These are phyloP conservation scores for Leishmania arabica DNA, from an alignment of 208 protist species.

Conservation along the genomic window DNA sequence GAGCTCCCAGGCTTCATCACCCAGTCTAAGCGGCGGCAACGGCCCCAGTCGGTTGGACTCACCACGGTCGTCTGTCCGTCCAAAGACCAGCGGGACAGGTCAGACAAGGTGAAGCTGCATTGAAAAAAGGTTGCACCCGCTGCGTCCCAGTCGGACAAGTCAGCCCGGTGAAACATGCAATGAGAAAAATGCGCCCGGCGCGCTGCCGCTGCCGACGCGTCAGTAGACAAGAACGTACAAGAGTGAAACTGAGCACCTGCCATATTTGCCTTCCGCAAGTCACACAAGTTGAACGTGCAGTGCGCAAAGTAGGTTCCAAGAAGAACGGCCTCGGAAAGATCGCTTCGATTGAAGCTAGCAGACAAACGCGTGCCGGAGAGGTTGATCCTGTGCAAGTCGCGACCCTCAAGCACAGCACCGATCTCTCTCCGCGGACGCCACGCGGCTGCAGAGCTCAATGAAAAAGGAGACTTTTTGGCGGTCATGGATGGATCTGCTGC, in stretches of 20 bases:
- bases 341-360: slow-evolving; percentile 71
- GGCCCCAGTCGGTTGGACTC: slow-evolving; percentile 60
- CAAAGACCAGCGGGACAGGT: slow-evolving; percentile 68
- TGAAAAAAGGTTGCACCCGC: slow-evolving; percentile 74
- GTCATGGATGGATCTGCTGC: background rate
- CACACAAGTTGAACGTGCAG: slow-evolving; percentile 70
- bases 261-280: slow-evolving; percentile 38
- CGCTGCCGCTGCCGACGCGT: slow-evolving; percentile 38
- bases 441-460: background rate
- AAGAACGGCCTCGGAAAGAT: slow-evolving; percentile 41
- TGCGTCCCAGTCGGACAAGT: slow-evolving; percentile 70
- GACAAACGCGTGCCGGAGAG: slow-evolving; percentile 54
- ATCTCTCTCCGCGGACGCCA: slow-evolving; percentile 40
- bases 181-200: slow-evolving; percentile 63
- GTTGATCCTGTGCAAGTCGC: slow-evolving; percentile 56
- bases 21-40: slow-evolving; percentile 68
- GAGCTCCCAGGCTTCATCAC: slow-evolving; percentile 17
- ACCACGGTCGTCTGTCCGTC: slow-evolving; percentile 72
- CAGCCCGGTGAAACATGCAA: slow-evolving; percentile 65
- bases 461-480: background rate
- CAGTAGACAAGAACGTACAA: slow-evolving; percentile 70
- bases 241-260: slow-evolving; percentile 69
- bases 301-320: slow-evolving; percentile 43
- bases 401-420: slow-evolving; percentile 67
- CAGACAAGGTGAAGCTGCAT: slow-evolving; percentile 74